These are phyloP conservation scores for Neodidymelliopsis sp. DNA, from an alignment of 2,329 filamentous ascomycete genomes.

Conservation along the genomic window DNA sequence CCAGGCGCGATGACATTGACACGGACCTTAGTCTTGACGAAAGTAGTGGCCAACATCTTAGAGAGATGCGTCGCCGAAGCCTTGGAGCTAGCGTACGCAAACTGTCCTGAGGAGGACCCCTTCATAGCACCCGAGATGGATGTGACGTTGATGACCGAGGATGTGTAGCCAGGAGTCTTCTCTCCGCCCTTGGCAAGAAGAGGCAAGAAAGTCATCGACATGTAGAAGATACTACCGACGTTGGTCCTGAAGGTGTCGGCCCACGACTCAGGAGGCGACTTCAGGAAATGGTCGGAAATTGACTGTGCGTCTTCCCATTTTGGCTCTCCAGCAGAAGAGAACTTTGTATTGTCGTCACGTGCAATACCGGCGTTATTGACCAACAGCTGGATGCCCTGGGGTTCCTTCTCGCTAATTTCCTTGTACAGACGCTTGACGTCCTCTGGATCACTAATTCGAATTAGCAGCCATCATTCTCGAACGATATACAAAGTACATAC, in stretches of 20 bases:
- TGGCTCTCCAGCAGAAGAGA: slow-evolving; percentile 57
- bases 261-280: slow-evolving; percentile 57
- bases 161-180: slow-evolving; percentile 57
- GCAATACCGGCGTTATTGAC: slow-evolving; percentile 64
- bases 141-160: slow-evolving; percentile 62
- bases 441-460: slow-evolving; percentile 54
- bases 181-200: slow-evolving; percentile 59
- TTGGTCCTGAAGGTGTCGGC: slow-evolving; percentile 62
- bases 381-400: slow-evolving; percentile 61
- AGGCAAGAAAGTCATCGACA: slow-evolving; percentile 63
- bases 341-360: slow-evolving; percentile 60
- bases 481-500: slow-evolving; percentile 24
- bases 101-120: slow-evolving; percentile 57
- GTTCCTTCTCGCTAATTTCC: slow-evolving; percentile 55
- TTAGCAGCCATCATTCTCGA: neutral
- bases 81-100: slow-evolving; percentile 61
- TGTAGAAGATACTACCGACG: slow-evolving; percentile 60
- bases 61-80: slow-evolving; percentile 56
- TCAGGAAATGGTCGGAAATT: slow-evolving; percentile 60
- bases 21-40: slow-evolving; percentile 52
- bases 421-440: slow-evolving; percentile 54
- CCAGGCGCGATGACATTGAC: slow-evolving; percentile 56
- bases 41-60: slow-evolving; percentile 56
- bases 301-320: slow-evolving; percentile 57
- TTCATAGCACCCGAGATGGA: slow-evolving; percentile 62